Base-by-base conservation (phyloP, 2,329 filamentous ascomycete genomes). In the Hymenoscyphus linearis region DNA sequence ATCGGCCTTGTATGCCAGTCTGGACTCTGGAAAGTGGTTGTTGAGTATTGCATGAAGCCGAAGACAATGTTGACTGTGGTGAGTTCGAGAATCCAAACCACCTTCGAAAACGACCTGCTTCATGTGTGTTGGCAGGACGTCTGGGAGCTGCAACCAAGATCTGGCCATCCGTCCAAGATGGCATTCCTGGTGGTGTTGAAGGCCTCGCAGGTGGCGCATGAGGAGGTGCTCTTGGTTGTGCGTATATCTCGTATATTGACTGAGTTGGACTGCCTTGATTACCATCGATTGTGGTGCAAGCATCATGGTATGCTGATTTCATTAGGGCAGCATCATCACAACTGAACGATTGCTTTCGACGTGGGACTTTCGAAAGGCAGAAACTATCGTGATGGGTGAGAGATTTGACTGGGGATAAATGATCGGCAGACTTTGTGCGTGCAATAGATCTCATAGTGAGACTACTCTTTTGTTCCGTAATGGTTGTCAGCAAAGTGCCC, bases 391-490 rank as follows among this genome's bases (percentile, higher is more conserved):
- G 65, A 36, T 70, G 68, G n/a, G 59, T 53, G n/a, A 70, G 60
- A 68, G 68, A 37, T 16, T 27, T 22, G 10, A 14, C 37, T 60
- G 54, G 63, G 69, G 62, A 60, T 65, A 52, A 22, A 7, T 69
- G 65, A 53, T 71, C 69, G 2, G 63, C 64, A 3, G 71, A 73
- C 40, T 67, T 71, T 0, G 69, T 59, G 27, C 63, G 67, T 34
- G 59, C 40, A 63, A 65, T 34, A n/a, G 62, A 68, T 13, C 72
- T 69, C 16, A 77, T 68, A 1, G 75, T 76, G 5, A 69, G 64
- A 58, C 67, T 67, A 65, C 75, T 77, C 59, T 72, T 74, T 65
- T 76, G 73, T 67, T 78, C 76, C n/a, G 71, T 68, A 64, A 78
- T 78, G 14, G 76, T 75, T 22, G 72, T 69, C 1, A 78, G 71